These are phyloP conservation scores for Pseudocercospora pini-densiflorae DNA, from an alignment of 2,329 filamentous ascomycete genomes.

Conservation along the genomic window DNA sequence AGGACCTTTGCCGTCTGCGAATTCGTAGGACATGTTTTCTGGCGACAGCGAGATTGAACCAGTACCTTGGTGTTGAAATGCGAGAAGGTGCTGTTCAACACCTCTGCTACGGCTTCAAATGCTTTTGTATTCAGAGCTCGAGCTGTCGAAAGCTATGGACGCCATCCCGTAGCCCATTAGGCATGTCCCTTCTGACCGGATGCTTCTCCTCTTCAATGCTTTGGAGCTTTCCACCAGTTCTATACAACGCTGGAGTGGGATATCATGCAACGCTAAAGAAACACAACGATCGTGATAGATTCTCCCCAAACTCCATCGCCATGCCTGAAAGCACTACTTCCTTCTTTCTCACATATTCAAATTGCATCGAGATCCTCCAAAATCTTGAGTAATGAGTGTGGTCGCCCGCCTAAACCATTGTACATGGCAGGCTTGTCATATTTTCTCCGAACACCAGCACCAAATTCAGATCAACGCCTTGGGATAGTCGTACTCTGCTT, in stretches of 20 bases:
- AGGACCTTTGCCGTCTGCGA: conserved; percentile 22
- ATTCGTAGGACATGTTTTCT: conserved; percentile 17
- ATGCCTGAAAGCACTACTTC: neutral
- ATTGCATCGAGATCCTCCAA: neutral
- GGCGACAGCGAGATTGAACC: too few relatives aligned
- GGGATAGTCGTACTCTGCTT: neutral
- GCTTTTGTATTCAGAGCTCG: neutral
- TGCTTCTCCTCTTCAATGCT: neutral
- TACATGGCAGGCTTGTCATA: neutral
- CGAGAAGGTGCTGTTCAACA: neutral
- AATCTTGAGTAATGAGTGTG: neutral
- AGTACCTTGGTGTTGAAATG: neutral
- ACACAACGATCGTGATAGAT: neutral
- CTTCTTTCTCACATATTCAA: neutral
- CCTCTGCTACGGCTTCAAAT: neutral
- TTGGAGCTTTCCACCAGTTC: neutral
- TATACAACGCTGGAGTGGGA: conserved; percentile 1
- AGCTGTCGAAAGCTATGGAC: neutral
- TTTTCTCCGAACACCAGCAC: conserved; percentile 9
- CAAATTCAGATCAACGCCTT: neutral
- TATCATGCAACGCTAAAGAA: conserved; percentile 2
- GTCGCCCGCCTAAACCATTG: neutral
- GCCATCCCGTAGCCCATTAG: neutral
- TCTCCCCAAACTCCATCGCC: neutral
- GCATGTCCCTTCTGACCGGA: neutral